Conservation (phyloP, 306 rosid species). For the Cicer chorassanicum region DNA sequence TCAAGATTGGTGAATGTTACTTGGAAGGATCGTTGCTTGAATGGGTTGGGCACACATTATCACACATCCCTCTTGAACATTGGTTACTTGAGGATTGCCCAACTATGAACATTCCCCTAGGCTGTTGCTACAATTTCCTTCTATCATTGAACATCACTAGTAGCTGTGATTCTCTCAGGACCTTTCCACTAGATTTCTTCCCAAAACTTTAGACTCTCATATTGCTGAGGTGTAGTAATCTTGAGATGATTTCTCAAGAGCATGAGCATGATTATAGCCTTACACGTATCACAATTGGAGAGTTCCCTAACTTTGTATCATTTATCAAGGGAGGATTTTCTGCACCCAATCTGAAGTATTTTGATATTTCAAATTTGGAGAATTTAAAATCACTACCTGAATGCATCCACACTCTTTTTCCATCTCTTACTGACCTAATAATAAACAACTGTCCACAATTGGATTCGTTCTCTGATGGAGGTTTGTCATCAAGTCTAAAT, state of each 20-base stretch:
- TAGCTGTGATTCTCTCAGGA: conserved; percentile 25
- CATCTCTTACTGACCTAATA: not conserved
- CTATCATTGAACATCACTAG: not conserved
- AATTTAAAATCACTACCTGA: conserved; percentile 38
- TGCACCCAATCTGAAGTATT: not conserved
- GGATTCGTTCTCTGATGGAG: not conserved
- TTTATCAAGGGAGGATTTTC: conserved; percentile 28
- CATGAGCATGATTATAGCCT: not conserved
- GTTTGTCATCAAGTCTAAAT: not conserved
- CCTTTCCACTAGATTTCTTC: conserved; percentile 13
- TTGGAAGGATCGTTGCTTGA: conserved; percentile 7
- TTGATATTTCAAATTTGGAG: accelerated
- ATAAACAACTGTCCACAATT: conserved; percentile 4
- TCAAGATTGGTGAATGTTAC: not conserved
- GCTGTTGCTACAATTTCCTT: conserved; percentile 9
- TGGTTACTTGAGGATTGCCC: not conserved
- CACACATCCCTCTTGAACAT: not conserved
- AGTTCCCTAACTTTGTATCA: conserved; percentile 38
- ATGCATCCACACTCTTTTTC: conserved; percentile 29
- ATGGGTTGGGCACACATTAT: not conserved
- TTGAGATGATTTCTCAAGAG: conserved; percentile 3
- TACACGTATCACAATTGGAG: not conserved
- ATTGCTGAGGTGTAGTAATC: not conserved
- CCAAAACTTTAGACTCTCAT: not conserved
- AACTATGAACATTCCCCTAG: conserved; percentile 1